Evolutionary conservation across 345 rosid species (phyloP).

Genomic region (Eucalyptus polybractea): DNA sequence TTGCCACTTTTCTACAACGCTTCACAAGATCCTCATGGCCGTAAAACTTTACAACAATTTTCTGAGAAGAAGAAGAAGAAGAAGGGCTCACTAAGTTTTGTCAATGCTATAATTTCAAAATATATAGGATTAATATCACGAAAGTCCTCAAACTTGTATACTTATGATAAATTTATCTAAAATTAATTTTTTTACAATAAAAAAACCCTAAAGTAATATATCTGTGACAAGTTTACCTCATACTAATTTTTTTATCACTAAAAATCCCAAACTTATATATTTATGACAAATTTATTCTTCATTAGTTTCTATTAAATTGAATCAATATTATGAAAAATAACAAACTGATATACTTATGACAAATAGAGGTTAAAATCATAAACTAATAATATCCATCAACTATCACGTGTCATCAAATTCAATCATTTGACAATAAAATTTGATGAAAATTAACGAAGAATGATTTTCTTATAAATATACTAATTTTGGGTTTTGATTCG

Average conservation of each 20-base stretch:
- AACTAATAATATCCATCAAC: accelerated
- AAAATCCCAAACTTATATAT: accelerated
- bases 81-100: not conserved
- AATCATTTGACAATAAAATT: no score
- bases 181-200: no score
- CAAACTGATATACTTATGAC: no score
- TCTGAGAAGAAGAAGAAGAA: not conserved
- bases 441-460: accelerated
- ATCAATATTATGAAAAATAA: no score
- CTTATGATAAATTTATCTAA: accelerated
- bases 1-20: not conserved
- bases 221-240: accelerated
- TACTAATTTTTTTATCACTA: no score
- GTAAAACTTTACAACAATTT: not conserved
- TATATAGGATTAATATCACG: no score
- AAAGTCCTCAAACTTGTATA: no score
- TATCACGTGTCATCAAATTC: accelerated
- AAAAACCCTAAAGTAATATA: no score
- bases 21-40: not conserved
- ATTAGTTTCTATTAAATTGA: accelerated
- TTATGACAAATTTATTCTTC: no score
- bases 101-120: not conserved
- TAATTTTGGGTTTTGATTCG: accelerated
- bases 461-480: no score
- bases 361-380: no score